phyloP scores from a whole-genome alignment of 371 early-diverging fungal species.

The Syncephalis fuscata region DNA sequence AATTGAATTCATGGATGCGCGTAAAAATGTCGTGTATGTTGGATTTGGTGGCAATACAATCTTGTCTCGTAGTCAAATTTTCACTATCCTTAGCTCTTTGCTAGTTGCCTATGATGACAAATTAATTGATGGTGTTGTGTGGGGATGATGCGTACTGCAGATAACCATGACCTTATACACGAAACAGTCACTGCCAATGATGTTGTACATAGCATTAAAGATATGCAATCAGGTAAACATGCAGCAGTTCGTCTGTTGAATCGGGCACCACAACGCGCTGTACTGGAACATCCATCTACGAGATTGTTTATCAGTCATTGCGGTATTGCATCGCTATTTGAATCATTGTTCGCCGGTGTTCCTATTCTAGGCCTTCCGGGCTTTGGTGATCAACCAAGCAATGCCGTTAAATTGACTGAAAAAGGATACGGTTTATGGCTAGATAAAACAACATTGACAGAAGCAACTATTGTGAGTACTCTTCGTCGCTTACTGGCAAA shows the following conservation, averaged over 20 bases:
- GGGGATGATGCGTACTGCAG: background rate
- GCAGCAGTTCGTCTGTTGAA: background rate
- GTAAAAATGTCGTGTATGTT: background rate
- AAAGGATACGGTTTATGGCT: background rate
- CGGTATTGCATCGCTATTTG: conserved; percentile 2
- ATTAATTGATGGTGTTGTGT: conserved; percentile 3
- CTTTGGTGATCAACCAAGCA: conserved; percentile 3
- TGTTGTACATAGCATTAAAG: background rate
- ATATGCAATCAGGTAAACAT: background rate
- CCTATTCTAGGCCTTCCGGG: conserved; percentile 1
- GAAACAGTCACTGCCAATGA: background rate
- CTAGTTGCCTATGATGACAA: conserved; percentile 1
- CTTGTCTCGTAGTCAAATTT: background rate
- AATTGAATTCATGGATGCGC: background rate
- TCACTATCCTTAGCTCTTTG: background rate
- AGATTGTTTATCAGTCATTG: conserved; percentile 5
- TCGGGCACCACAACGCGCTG: conserved; percentile 1
- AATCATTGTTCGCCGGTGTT: background rate
- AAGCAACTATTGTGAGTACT: background rate
- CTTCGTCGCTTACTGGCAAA: background rate
- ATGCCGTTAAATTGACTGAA: background rate
- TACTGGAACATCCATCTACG: conserved; percentile 3
- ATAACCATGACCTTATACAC: background rate
- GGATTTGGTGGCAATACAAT: background rate
- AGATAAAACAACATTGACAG: background rate